Conservation (phyloP, 2,329 filamentous ascomycete species). For the Rutstroemia sp. region DNA sequence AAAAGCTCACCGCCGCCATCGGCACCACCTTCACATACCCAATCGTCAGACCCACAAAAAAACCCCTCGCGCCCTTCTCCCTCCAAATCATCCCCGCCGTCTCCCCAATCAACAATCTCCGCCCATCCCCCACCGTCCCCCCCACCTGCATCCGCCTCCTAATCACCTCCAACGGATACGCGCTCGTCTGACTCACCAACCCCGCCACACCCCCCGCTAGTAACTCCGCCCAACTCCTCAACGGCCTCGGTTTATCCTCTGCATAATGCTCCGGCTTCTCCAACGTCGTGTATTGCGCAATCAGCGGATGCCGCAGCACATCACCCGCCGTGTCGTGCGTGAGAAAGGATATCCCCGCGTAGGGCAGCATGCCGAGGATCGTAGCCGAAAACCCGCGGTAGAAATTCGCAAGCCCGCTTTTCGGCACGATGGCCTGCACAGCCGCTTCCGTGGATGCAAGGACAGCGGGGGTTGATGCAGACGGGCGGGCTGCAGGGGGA, state of each 20-base stretch:
- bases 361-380: conserved; percentile 89
- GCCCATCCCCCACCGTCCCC: conserved; percentile 87
- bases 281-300: conserved; percentile 70
- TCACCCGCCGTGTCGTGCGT: conserved; percentile 90
- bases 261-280: conserved; percentile 49
- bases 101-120: conserved; percentile 68
- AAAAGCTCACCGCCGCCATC: conserved; percentile 68
- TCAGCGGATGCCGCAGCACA: conserved; percentile 59
- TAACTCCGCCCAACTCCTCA: conserved; percentile 83
- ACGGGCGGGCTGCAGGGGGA: conserved; percentile 21
- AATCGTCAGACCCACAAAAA: conserved; percentile 89
- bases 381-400: conserved; percentile 92
- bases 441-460: conserved; percentile 34
- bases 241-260: conserved; percentile 56
- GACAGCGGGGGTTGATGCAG: conserved; percentile 33
- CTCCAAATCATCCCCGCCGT: conserved; percentile 67
- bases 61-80: conserved; percentile 72
- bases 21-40: conserved; percentile 93
- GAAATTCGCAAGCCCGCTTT: conserved; percentile 75
- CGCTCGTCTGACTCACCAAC: conserved; percentile 81
- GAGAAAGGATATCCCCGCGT: conserved; percentile 91
- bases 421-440: conserved; percentile 48
- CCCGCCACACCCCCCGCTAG: conserved; percentile 79
- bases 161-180: conserved; percentile 91
- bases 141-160: conserved; percentile 92